phyloP scores from a whole-genome alignment of 192 early-diverging fungal species.

The Globomyces pollinis-pini region DNA sequence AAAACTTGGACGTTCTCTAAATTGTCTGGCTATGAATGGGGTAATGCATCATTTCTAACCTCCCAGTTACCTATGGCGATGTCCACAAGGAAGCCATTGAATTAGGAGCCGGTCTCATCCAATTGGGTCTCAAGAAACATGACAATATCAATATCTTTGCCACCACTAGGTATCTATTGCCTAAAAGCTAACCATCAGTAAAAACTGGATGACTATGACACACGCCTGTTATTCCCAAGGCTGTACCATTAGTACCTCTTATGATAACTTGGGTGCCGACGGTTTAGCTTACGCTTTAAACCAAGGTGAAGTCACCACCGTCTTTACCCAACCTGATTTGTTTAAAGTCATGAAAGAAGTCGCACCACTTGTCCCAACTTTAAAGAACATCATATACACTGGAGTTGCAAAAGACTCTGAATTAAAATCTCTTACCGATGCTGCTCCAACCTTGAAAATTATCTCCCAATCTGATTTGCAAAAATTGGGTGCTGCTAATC shows the following conservation, averaged over 20 bases:
- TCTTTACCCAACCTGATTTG: slow-evolving; percentile 69
- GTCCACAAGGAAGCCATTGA: slow-evolving; percentile 36
- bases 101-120: slow-evolving; percentile 64
- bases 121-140: slow-evolving; percentile 52
- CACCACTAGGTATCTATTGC: slow-evolving; percentile 28
- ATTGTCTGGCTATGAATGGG: slow-evolving; percentile 70
- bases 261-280: slow-evolving; percentile 69
- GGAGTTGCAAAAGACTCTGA: slow-evolving; percentile 24
- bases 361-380: slow-evolving; percentile 43
- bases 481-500: slow-evolving; percentile 54
- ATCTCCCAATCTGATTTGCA: slow-evolving; percentile 61
- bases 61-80: slow-evolving; percentile 60
- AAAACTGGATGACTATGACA: slow-evolving; percentile 59
- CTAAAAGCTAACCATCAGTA: slow-evolving; percentile 13
- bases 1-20: slow-evolving; percentile 82
- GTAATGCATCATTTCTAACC: too few relatives aligned
- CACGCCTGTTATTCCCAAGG: slow-evolving; percentile 58
- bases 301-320: slow-evolving; percentile 61
- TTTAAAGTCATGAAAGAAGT: slow-evolving; percentile 59
- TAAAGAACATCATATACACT: slow-evolving; percentile 65
- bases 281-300: slow-evolving; percentile 79
- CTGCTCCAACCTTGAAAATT: slow-evolving; percentile 25
- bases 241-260: slow-evolving; percentile 72
- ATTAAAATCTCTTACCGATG: slow-evolving; percentile 4
- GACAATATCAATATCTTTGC: slow-evolving; percentile 44